Evolutionary conservation across 805 yeast species (phyloP).

Genomic region (Isabelozyma heimii): DNA sequence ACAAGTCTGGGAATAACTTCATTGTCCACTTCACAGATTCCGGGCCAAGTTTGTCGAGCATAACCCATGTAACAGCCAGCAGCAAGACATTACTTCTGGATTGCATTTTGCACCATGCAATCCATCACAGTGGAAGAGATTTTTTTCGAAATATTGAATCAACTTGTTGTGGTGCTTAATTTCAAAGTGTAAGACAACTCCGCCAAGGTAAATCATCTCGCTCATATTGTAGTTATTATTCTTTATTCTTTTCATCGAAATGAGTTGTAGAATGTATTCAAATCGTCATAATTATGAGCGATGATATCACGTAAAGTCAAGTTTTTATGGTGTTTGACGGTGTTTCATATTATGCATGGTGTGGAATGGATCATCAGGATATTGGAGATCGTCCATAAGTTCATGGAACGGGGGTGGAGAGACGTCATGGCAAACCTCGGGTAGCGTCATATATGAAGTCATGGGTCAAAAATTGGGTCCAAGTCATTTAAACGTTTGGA

Average conservation of each 20-base stretch:
- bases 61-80: constrained; percentile 53
- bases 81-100: too few species aligned
- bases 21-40: constrained; percentile 52
- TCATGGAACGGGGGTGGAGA: constrained; percentile 16
- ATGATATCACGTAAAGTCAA: constrained; percentile 21
- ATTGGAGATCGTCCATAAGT: constrained; percentile 3
- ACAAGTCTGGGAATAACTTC: constrained; percentile 42
- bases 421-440: constrained; percentile 13
- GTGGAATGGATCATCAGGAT: neutral
- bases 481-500: constrained; percentile 4
- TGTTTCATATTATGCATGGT: constrained; percentile 4
- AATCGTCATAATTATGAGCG: constrained; percentile 15
- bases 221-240: constrained; percentile 27
- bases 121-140: constrained; percentile 48
- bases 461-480: constrained; percentile 4
- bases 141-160: constrained; percentile 48
- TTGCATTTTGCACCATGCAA: too few species aligned
- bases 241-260: constrained; percentile 26
- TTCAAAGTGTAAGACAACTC: constrained; percentile 27
- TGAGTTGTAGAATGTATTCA: constrained; percentile 14
- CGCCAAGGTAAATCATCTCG: constrained; percentile 30
- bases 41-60: constrained; percentile 55
- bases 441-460: constrained; percentile 12
- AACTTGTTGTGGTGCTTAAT: constrained; percentile 34
- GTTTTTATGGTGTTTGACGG: constrained; percentile 15